Conservation (phyloP, 768 basidiomycete species). For the Tulasnella sp. region DNA sequence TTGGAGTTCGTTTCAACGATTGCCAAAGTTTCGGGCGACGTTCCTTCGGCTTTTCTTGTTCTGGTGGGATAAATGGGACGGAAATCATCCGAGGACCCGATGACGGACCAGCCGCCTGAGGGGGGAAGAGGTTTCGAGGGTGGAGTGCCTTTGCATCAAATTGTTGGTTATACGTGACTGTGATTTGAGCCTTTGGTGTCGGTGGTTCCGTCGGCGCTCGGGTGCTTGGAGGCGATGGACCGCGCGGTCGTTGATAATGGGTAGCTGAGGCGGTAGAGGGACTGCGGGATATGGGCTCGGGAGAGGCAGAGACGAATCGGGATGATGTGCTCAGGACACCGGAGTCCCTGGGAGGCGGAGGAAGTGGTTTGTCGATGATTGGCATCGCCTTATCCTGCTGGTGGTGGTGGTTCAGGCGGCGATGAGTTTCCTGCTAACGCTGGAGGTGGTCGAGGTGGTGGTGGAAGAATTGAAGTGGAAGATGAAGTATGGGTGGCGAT, state of each 20-base stretch:
- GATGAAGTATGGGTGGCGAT: constrained; percentile 9
- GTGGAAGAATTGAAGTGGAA: background rate
- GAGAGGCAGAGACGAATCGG: constrained; percentile 14
- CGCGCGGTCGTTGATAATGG: constrained; percentile 9
- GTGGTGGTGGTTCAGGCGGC: background rate
- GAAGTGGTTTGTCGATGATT: constrained; percentile 18
- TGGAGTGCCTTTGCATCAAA: background rate
- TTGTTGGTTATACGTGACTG: constrained; percentile 18
- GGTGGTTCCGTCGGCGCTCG: constrained; percentile 8
- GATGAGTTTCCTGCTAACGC: background rate
- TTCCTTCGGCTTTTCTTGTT: background rate
- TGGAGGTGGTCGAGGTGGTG: background rate
- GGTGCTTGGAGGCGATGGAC: constrained; percentile 10
- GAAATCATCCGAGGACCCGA: constrained; percentile 7
- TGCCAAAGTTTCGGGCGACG: background rate
- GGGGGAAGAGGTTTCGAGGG: constrained; percentile 9
- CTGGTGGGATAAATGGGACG: background rate
- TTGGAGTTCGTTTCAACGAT: background rate
- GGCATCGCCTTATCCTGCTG: background rate
- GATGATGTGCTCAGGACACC: background rate
- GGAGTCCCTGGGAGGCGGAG: constrained; percentile 18
- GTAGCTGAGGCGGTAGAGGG: background rate
- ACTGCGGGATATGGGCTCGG: constrained; percentile 11
- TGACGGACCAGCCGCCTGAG: constrained; percentile 18
- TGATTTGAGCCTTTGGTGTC: constrained; percentile 12